Conservation (phyloP, 805 yeast species). For the Yamadazyma sp. region DNA sequence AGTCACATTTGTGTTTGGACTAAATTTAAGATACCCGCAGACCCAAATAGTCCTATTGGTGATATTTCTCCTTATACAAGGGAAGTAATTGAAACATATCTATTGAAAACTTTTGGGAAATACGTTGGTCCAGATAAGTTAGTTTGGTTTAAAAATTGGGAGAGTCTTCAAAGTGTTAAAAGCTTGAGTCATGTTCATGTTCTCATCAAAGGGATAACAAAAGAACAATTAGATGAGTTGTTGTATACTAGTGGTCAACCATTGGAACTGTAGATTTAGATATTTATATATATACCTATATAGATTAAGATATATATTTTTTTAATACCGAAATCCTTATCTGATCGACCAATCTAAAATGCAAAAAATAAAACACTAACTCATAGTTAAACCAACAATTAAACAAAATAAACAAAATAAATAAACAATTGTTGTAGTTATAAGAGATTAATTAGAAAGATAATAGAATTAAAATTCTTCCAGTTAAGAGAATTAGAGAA, state of each 20-base stretch:
- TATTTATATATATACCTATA: no score
- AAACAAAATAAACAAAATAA: no score
- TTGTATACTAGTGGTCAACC: constrained; percentile 17
- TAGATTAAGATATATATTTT: no score
- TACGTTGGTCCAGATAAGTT: constrained; percentile 41
- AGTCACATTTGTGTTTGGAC: constrained; percentile 68
- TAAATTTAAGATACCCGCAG: constrained; percentile 52
- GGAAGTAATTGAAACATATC: constrained; percentile 39
- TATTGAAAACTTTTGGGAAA: constrained; percentile 46
- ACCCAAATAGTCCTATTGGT: constrained; percentile 47
- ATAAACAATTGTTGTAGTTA: no score
- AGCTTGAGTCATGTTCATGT: constrained; percentile 72
- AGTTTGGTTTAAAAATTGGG: constrained; percentile 73
- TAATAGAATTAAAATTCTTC: background rate
- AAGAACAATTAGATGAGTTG: constrained; percentile 18
- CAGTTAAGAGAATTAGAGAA: constrained; percentile 1
- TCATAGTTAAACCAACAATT: no score
- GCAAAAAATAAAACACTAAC: no score
- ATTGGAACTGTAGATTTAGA: no score
- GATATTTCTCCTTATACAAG: constrained; percentile 46
- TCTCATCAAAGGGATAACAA: constrained; percentile 41
- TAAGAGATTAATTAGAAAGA: background rate
- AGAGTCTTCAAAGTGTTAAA: constrained; percentile 63
- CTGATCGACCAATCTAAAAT: no score
- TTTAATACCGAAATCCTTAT: no score